Evolutionary conservation across 2,329 filamentous ascomycete species (phyloP).

Genomic region (Coniochaeta sp.): DNA sequence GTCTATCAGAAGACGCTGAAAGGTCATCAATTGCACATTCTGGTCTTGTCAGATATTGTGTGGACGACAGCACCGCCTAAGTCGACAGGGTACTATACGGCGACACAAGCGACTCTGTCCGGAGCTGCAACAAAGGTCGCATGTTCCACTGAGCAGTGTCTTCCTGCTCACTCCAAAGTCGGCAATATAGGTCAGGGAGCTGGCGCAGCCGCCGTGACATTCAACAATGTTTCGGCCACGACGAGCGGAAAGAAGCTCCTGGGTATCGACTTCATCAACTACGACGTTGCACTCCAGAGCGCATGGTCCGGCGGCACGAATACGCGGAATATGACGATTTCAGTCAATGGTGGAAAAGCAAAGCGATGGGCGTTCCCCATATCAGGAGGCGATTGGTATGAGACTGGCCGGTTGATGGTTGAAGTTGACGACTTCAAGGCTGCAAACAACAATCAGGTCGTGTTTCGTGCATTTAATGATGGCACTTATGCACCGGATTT

Average conservation of each 20-base stretch:
- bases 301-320: constrained; percentile 37
- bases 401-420: constrained; percentile 35
- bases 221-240: constrained; percentile 22
- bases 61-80: constrained; percentile 11
- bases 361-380: constrained; percentile 43
- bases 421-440: constrained; percentile 36
- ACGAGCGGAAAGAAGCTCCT: constrained; percentile 28
- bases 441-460: constrained; percentile 26
- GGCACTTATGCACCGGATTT: constrained; percentile 29
- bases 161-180: constrained; percentile 34
- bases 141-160: constrained; percentile 30
- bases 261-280: constrained; percentile 43
- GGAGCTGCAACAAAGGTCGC: constrained; percentile 24
- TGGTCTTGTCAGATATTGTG: constrained; percentile 27
- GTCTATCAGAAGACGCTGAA: constrained; percentile 23
- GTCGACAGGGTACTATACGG: constrained; percentile 29
- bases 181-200: constrained; percentile 26
- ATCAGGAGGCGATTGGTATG: constrained; percentile 41
- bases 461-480: constrained; percentile 21
- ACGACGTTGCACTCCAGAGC: constrained; percentile 35
- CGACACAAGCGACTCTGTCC: constrained; percentile 23
- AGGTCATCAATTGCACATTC: constrained; percentile 29
- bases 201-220: constrained; percentile 18
- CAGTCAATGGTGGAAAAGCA: constrained; percentile 5
- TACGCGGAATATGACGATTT: constrained; percentile 36